Evolutionary conservation across 2,329 filamentous ascomycete species (phyloP).

Genomic region (Sphaerulina populicola): DNA sequence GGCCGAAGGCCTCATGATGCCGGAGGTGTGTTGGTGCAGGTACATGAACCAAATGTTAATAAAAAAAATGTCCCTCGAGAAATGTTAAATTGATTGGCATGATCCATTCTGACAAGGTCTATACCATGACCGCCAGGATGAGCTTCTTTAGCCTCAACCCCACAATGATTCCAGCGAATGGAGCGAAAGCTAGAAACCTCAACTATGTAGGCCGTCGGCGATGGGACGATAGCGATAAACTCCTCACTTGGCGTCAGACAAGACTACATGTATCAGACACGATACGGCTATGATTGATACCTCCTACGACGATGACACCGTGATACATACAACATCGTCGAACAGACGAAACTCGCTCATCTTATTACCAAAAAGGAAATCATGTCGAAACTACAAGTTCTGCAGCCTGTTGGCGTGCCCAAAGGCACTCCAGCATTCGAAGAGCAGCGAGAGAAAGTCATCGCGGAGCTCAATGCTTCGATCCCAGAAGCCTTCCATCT

Average conservation of each 20-base stretch:
- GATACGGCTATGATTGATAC: not conserved
- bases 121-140: not conserved
- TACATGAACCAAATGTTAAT: no score
- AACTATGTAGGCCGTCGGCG: not conserved
- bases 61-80: no score
- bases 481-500: constrained; percentile 8
- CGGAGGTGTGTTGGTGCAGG: no score
- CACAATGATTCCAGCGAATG: not conserved
- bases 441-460: constrained; percentile 1
- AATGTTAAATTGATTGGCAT: no score
- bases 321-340: not conserved
- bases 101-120: not conserved
- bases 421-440: constrained; percentile 8
- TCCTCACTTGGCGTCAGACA: not conserved
- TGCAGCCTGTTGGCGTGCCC: constrained; percentile 7
- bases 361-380: not conserved
- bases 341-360: not conserved
- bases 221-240: not conserved
- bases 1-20: not conserved
- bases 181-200: not conserved
- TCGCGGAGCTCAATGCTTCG: constrained; percentile 4
- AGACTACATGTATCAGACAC: no score
- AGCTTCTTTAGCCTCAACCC: not conserved
- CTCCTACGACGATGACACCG: not conserved
- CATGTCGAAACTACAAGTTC: not conserved